Conservation (phyloP, 1,284 basidiomycete species). For the Somion occarium region DNA sequence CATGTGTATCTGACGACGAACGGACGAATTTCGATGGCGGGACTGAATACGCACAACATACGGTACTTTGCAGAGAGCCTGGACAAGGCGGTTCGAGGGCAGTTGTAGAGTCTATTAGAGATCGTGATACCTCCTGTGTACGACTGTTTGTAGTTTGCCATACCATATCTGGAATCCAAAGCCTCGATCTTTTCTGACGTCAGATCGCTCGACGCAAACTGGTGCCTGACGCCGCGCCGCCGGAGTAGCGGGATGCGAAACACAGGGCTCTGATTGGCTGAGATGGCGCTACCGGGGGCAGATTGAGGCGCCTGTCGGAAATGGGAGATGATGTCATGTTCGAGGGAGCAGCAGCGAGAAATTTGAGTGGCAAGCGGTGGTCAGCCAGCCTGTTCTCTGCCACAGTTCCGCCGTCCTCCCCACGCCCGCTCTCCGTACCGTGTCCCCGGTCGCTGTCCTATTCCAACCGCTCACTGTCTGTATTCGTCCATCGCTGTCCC, state of each 20-base stretch:
- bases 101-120: slow-evolving; percentile 30
- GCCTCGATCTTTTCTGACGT: slow-evolving; percentile 2
- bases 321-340: slow-evolving; percentile 1
- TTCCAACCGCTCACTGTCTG: slow-evolving; percentile 2
- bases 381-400: neutral
- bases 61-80: slow-evolving; percentile 72
- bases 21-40: slow-evolving; percentile 87
- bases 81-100: slow-evolving; percentile 66
- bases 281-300: neutral
- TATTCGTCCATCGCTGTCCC: slow-evolving; percentile 8
- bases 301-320: neutral
- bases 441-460: neutral
- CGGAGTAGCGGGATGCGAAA: slow-evolving; percentile 1
- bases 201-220: neutral
- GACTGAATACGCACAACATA: slow-evolving; percentile 73
- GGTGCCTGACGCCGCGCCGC: neutral
- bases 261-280: neutral
- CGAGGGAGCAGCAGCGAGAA: neutral
- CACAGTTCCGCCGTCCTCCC: neutral
- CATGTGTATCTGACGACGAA: slow-evolving; percentile 89
- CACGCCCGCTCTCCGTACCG: neutral
- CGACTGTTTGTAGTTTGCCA: neutral
- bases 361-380: neutral
- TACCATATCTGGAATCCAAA: neutral
- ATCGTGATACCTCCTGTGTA: slow-evolving; percentile 1